Evolutionary conservation across 2,329 filamentous ascomycete genomes (phyloP).

Genomic region (Venturia carpophila): DNA sequence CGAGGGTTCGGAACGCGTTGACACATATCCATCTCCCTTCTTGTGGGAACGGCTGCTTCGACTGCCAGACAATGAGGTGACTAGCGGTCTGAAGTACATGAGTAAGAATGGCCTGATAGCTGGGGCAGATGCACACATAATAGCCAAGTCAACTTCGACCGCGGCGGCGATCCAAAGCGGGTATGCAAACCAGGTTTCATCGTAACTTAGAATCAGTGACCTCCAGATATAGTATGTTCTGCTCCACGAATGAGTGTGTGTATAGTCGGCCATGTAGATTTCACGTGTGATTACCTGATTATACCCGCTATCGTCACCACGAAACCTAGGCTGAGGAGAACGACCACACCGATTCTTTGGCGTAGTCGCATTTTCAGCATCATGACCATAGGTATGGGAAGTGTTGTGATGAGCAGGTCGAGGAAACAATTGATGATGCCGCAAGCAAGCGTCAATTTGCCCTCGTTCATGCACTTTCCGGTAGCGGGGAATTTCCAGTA

Average conservation of each 20-base stretch:
- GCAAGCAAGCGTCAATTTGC: constrained; percentile 30
- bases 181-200: constrained; percentile 40
- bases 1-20: background rate
- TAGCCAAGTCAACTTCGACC: constrained; percentile 40
- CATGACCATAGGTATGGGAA: constrained; percentile 38
- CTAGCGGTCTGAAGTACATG: constrained; percentile 6
- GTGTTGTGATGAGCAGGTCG: constrained; percentile 36
- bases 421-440: constrained; percentile 39
- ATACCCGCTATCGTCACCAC: constrained; percentile 37
- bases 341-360: constrained; percentile 33
- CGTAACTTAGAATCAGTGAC: constrained; percentile 34
- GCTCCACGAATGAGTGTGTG: background rate
- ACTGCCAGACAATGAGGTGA: constrained; percentile 2
- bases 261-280: background rate
- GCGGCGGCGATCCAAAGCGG: constrained; percentile 41
- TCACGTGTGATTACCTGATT: constrained; percentile 21
- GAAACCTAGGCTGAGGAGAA: constrained; percentile 36
- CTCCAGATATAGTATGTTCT: constrained; percentile 40
- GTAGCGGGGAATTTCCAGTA: constrained; percentile 35
- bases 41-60: background rate
- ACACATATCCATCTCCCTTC: background rate
- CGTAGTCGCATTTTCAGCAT: constrained; percentile 36
- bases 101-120: constrained; percentile 17
- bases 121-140: constrained; percentile 27
- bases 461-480: constrained; percentile 37